Conservation (phyloP, 805 yeast genomes). For the Saccharomyces cerevisiae region DNA sequence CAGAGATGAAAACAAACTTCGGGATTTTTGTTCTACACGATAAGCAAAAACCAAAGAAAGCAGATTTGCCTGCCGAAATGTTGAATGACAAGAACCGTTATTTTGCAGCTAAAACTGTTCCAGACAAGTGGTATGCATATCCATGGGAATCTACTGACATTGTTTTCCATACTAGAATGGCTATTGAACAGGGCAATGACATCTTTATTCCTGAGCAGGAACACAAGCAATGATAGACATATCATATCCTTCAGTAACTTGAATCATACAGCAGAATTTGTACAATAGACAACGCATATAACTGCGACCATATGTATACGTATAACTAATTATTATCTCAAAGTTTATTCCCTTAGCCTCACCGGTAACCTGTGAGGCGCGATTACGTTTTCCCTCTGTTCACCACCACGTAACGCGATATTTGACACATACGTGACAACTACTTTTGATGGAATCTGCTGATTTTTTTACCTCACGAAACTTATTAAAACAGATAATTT, state of each 20-base stretch:
- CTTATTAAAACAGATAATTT: not conserved
- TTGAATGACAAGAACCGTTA: constrained; percentile 49
- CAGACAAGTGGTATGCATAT: constrained; percentile 77
- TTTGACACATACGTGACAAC: not conserved
- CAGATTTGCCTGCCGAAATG: constrained; percentile 59
- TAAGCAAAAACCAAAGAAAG: constrained; percentile 63
- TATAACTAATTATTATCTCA: not conserved
- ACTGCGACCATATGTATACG: not conserved
- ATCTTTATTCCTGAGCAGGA: constrained; percentile 25
- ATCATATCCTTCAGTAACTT: constrained; percentile 3
- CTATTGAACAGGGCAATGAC: constrained; percentile 70
- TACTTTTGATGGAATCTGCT: not conserved
- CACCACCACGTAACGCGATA: not conserved
- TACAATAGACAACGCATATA: not conserved
- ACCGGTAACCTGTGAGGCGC: not conserved
- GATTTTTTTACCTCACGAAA: not conserved
- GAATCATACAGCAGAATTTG: not conserved
- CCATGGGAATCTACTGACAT: constrained; percentile 82
- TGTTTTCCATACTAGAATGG: constrained; percentile 61
- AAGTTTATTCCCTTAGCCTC: not conserved
- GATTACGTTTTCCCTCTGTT: not conserved
- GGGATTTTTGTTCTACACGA: constrained; percentile 75
- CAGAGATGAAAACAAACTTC: constrained; percentile 49
- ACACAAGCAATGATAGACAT: not conserved
- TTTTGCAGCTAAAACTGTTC: constrained; percentile 67